These are phyloP conservation scores for Termitomyces sp. DNA, from an alignment of 768 basidiomycete genomes.

Conservation along the genomic window DNA sequence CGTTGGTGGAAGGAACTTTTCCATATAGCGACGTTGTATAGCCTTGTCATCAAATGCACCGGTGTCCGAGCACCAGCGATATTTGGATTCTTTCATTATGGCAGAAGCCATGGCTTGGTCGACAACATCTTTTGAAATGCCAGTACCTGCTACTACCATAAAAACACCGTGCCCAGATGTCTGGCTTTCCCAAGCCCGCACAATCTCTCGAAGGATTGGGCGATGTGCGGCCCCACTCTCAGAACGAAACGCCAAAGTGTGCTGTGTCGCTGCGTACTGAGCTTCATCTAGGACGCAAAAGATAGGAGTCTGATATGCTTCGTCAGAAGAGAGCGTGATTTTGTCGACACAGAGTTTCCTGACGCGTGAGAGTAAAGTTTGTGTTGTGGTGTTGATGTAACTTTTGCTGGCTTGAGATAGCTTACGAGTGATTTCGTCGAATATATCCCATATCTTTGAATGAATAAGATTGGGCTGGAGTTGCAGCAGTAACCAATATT, in stretches of 20 bases:
- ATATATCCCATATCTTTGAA: slow-evolving; percentile 33
- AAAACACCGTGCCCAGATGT: slow-evolving; percentile 33
- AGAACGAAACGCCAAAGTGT: slow-evolving; percentile 31
- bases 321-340: slow-evolving; percentile 3
- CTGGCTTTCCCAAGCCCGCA: slow-evolving; percentile 34
- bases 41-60: slow-evolving; percentile 32
- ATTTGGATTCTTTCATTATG: slow-evolving; percentile 39
- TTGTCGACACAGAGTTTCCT: slow-evolving; percentile 20
- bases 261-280: slow-evolving; percentile 36
- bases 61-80: slow-evolving; percentile 40
- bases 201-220: slow-evolving; percentile 36
- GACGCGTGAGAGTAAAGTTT: slow-evolving; percentile 23
- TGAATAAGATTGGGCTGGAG: slow-evolving; percentile 31
- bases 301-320: slow-evolving; percentile 24
- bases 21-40: slow-evolving; percentile 28
- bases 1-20: slow-evolving; percentile 28
- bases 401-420: slow-evolving; percentile 26
- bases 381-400: slow-evolving; percentile 29
- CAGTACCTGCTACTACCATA: slow-evolving; percentile 40
- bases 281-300: slow-evolving; percentile 43
- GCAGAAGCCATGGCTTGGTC: slow-evolving; percentile 40
- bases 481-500: slow-evolving; percentile 37
- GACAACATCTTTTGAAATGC: slow-evolving; percentile 38
- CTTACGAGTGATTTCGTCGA: slow-evolving; percentile 30
- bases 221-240: slow-evolving; percentile 27